Evolutionary conservation across 2,329 filamentous ascomycete species (phyloP), one percentile per base, ranked within the genome.

Genomic region (Aphanoascus verrucosus): DNA sequence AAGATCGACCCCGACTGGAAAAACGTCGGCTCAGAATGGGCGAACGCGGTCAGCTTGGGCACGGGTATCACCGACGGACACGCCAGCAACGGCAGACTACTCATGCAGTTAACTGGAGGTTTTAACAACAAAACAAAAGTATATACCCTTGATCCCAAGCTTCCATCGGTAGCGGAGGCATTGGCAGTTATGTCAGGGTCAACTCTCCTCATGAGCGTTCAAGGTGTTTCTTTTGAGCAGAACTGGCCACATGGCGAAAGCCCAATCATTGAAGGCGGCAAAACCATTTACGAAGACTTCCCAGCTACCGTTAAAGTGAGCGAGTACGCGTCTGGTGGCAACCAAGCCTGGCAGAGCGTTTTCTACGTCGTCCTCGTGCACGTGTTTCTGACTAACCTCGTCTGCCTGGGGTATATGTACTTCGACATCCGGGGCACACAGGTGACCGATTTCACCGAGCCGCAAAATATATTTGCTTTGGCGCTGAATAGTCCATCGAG

Each of bases 391-490:
- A 60, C 89, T 86, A 63, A 55, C 83, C 23, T 52, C 19, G 31
- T 52, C 15, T 52, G 70, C 83, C 38, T 85, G 84, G 54, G 69
- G 88, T 0, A 88, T 67, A 74, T 84, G 57, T 65, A 84, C 49
- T 63, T 78, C 45, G 72, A 79, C 51, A 62, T 77, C 58, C 64
- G 71, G 5, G 71, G 72, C 0, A 79, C 80, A 0, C 76, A 87
- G 19, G 79, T 91, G 6, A 89, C 84, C 0, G 87, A 91, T 69
- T 89, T 85, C 63, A 86, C 82, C 0, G 86, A 91, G 61, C 84
- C 86, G 0, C 80, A 84, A 52, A 89, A 89, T 63, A 70, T 89
- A 1, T 89, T 90, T 61, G 74, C 81, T 0, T 68, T 89, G 0
- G 83, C 85, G 1, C 73, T 90, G 50, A 88, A 88, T 62, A 78